Base-by-base conservation (phyloP, 306 rosid genomes). In the Amphicarpaea edgeworthii region DNA sequence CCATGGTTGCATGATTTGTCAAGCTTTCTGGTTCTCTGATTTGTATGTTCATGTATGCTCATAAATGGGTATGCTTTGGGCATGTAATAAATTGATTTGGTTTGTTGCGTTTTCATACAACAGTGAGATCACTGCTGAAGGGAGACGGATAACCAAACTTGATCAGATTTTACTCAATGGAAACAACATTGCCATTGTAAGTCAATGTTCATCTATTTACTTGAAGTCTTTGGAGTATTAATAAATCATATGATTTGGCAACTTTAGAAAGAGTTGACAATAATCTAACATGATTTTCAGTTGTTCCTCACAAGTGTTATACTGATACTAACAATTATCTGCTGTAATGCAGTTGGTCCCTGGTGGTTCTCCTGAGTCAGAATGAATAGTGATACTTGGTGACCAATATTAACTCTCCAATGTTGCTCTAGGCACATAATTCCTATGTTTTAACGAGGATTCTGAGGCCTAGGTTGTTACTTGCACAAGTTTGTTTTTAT, bases 181-280 rank as follows among this genome's bases (percentile, higher is more conserved):
- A 76, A 95, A 95, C 96, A 92, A 95, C 85, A 95, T 92, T 88
- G 97, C 99, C n/a, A 92, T 95, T 87, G 99, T 95, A 87, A 95
- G 97, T 88, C 17, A 80, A 90, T 93, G 78, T 49, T 50, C 57
- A 19, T 61, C 34, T 12, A 12, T 53, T 61, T 62, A 7, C 42
- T 26, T 61, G 15, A 15, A 38, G 12, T 78, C 16, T n/a, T 3
- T 53, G 16, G 41, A 38, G 26, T 73, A 11, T 54, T 47, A 16
- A 14, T 26, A 50, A 62, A 53, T 23, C 37, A 19, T 68, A 67
- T 74, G 59, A 58, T 55, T 16, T 19, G 17, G 15, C 68, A 30
- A 42, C 21, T 57, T 28, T 8, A 43, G 45, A 61, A 51, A 21
- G 64, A 3, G 3, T 53, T n/a, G 59, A 11, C 64, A 32, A 9